Evolutionary conservation across 495 filamentous ascomycete genomes (phyloP).

Genomic region (Talaromyces trachyspermus): DNA sequence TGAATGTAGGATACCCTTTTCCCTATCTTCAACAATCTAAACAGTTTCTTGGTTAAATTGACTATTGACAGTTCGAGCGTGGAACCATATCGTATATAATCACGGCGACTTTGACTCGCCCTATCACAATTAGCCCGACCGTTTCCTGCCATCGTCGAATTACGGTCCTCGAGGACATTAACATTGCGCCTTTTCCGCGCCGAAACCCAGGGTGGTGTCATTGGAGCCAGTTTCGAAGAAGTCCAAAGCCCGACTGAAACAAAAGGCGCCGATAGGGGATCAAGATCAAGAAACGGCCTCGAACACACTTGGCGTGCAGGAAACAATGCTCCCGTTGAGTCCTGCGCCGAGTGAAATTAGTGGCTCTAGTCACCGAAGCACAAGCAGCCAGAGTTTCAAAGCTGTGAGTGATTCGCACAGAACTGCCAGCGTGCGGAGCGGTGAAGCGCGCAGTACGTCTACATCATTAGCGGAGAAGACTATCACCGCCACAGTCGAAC

Average conservation of each 20-base stretch:
- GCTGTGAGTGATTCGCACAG: constrained; percentile 32
- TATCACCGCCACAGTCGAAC: constrained; percentile 81
- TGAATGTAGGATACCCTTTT: constrained; percentile 61
- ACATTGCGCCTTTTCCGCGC: constrained; percentile 49
- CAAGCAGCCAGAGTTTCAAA: constrained; percentile 48
- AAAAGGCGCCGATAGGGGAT: constrained; percentile 28
- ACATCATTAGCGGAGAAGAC: constrained; percentile 49
- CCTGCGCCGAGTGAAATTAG: constrained; percentile 59
- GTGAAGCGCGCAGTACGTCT: constrained; percentile 35
- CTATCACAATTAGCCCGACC: constrained; percentile 76
- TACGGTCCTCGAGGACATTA: constrained; percentile 64
- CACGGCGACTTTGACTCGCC: constrained; percentile 81
- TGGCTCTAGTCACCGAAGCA: constrained; percentile 53
- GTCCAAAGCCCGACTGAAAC: constrained; percentile 40
- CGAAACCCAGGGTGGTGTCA: constrained; percentile 67
- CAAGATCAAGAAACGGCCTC: constrained; percentile 24
- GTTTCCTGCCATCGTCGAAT: constrained; percentile 73
- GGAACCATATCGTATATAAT: constrained; percentile 88
- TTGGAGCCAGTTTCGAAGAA: constrained; percentile 64
- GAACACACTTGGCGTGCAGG: constrained; percentile 21
- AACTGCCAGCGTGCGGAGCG: constrained; percentile 31
- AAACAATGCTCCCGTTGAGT: constrained; percentile 38
- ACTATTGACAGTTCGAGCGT: constrained; percentile 76
- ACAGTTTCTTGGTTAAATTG: not conserved
- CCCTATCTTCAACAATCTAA: not conserved